Evolutionary conservation across 371 early-diverging fungal genomes (phyloP).

Genomic region (Rhizopus delemar): DNA sequence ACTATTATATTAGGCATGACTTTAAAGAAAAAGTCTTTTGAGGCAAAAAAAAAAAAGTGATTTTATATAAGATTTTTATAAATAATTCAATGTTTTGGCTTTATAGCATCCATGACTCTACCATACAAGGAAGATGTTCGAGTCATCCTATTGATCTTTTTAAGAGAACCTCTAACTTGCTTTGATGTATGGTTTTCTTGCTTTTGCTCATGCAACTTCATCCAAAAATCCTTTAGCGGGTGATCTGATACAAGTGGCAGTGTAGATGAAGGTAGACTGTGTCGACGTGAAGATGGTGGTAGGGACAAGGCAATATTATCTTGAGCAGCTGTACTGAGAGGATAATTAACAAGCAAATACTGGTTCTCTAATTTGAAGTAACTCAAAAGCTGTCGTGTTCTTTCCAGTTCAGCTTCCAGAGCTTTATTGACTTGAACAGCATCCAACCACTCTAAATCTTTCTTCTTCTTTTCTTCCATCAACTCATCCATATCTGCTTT

Average conservation of each 20-base stretch:
- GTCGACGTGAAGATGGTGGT: background rate
- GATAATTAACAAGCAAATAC: background rate
- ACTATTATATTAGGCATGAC: no score
- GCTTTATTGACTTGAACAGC: background rate
- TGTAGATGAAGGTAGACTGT: background rate
- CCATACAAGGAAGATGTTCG: background rate
- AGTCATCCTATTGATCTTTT: no score
- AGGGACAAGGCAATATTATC: background rate
- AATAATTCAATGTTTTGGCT: background rate
- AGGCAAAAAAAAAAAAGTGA: no score
- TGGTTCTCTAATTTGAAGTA: background rate
- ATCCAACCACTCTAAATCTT: background rate
- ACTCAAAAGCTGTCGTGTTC: background rate
- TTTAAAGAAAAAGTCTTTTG: no score
- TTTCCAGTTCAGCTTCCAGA: background rate
- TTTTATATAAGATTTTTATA: no score
- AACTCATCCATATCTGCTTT: constrained; percentile 38
- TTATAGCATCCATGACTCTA: background rate
- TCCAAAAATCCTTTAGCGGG: background rate
- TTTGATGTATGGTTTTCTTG: background rate
- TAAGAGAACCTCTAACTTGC: background rate
- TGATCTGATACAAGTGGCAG: background rate
- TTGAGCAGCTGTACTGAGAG: background rate
- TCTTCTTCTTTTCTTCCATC: constrained; percentile 24
- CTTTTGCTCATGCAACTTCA: background rate